These are phyloP conservation scores for Trametes cingulata DNA, from an alignment of 768 basidiomycete species.

Conservation along the genomic window DNA sequence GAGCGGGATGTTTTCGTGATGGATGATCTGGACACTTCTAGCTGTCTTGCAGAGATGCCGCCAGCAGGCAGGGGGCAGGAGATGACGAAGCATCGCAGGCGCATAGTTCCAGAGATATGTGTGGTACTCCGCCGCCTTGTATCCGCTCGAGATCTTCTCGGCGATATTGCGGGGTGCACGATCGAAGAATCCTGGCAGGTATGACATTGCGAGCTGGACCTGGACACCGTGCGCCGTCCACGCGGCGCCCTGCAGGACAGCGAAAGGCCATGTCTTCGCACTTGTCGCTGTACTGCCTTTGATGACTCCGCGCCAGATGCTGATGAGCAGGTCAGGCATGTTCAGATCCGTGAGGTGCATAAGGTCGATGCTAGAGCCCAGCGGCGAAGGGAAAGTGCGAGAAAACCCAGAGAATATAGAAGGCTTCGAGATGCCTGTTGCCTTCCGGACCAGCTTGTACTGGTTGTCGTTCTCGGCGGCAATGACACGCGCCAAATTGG, in stretches of 20 bases:
- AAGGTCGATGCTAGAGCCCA: slow-evolving; percentile 36
- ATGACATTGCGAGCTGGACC: slow-evolving; percentile 35
- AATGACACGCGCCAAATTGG: slow-evolving; percentile 31
- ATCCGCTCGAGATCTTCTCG: too few species aligned
- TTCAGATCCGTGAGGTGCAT: slow-evolving; percentile 45
- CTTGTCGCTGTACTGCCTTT: not conserved
- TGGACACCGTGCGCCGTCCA: not conserved
- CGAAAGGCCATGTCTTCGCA: slow-evolving; percentile 34
- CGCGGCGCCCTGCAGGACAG: slow-evolving; percentile 29
- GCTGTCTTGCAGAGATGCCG: slow-evolving; percentile 31
- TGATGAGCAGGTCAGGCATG: slow-evolving; percentile 36
- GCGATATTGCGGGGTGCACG: slow-evolving; percentile 42
- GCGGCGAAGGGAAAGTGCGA: not conserved
- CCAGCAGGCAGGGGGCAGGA: slow-evolving; percentile 29
- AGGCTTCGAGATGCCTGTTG: slow-evolving; percentile 39
- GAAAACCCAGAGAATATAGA: slow-evolving; percentile 36
- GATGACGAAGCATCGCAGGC: slow-evolving; percentile 29
- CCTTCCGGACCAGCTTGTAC: slow-evolving; percentile 28
- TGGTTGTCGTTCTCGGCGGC: slow-evolving; percentile 42
- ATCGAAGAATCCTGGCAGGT: slow-evolving; percentile 43
- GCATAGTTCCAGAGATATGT: too few species aligned
- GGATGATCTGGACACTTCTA: slow-evolving; percentile 21
- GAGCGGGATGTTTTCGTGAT: too few species aligned
- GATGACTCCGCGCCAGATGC: slow-evolving; percentile 36
- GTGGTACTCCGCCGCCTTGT: too few species aligned